Evolutionary conservation across 495 filamentous ascomycete species (phyloP).

Genomic region (Penicillium robsamsonii): DNA sequence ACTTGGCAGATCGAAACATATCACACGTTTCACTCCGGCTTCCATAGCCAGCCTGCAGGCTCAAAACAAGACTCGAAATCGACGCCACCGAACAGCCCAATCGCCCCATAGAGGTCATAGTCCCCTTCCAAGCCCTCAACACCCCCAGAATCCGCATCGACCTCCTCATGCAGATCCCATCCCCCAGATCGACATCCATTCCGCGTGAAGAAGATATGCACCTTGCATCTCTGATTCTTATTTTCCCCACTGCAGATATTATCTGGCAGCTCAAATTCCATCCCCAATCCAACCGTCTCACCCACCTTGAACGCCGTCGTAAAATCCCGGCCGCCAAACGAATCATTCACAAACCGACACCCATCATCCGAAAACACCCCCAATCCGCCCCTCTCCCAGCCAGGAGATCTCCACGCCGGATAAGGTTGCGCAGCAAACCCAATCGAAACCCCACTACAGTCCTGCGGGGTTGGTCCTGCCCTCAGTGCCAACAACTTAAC

Average conservation of each 20-base stretch:
- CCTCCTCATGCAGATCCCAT: constrained; percentile 86
- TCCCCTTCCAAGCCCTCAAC: constrained; percentile 75
- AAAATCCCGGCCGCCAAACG: constrained; percentile 78
- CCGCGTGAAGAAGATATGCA: constrained; percentile 76
- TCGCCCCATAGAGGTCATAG: constrained; percentile 74
- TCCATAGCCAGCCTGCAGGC: constrained; percentile 45
- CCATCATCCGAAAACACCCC: constrained; percentile 92
- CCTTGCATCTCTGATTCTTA: constrained; percentile 32
- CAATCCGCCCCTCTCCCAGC: constrained; percentile 85
- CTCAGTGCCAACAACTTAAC: constrained; percentile 55
- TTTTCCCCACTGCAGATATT: constrained; percentile 14
- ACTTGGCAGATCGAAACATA: constrained; percentile 14
- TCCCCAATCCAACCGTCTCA: constrained; percentile 65
- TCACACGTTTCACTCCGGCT: constrained; percentile 16
- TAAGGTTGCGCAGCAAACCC: constrained; percentile 82
- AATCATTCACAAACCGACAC: constrained; percentile 80
- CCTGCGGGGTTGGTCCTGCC: constrained; percentile 25
- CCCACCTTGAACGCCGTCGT: constrained; percentile 50
- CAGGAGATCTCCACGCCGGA: constrained; percentile 81
- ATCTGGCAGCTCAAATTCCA: constrained; percentile 55
- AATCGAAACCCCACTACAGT: constrained; percentile 64
- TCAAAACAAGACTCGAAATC: constrained; percentile 71
- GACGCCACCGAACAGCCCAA: constrained; percentile 72
- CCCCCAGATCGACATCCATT: constrained; percentile 61
- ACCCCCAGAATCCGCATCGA: constrained; percentile 64